Evolutionary conservation across 208 protist species (phyloP).

Genomic region (Crithidia expoeki): DNA sequence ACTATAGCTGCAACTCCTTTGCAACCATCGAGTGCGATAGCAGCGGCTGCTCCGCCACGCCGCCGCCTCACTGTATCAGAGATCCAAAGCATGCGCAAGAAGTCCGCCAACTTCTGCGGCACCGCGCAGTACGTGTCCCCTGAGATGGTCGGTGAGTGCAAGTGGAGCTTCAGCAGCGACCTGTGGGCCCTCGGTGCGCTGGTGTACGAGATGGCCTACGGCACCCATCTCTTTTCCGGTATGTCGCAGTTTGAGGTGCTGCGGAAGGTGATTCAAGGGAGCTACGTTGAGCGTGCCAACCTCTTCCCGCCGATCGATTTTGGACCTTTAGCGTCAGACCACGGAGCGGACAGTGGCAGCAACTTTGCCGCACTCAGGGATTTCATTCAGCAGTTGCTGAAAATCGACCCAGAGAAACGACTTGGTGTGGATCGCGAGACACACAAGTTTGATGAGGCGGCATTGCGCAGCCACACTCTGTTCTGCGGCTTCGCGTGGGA

Average conservation of each 20-base stretch:
- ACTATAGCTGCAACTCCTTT: neutral
- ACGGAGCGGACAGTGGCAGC: neutral
- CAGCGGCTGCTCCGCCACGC: conserved; percentile 13
- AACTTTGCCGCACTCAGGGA: conserved; percentile 62
- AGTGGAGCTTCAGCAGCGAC: conserved; percentile 94
- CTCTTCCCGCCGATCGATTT: conserved; percentile 64
- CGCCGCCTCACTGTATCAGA: conserved; percentile 78
- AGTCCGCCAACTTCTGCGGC: conserved; percentile 87
- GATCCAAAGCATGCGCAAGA: conserved; percentile 83
- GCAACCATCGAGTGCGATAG: neutral
- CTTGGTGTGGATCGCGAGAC: conserved; percentile 70
- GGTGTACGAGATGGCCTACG: conserved; percentile 93
- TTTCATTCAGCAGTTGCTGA: conserved; percentile 70
- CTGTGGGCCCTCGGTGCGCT: conserved; percentile 95
- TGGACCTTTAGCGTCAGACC: conserved; percentile 2
- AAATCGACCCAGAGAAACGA: conserved; percentile 63
- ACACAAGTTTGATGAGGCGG: conserved; percentile 59
- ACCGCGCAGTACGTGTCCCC: conserved; percentile 95
- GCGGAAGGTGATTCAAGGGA: conserved; percentile 66
- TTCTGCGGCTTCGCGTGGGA: conserved; percentile 80
- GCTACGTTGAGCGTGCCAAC: conserved; percentile 16
- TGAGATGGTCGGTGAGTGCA: conserved; percentile 92
- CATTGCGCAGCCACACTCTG: conserved; percentile 61
- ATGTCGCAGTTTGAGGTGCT: conserved; percentile 72
- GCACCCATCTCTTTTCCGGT: conserved; percentile 82